Evolutionary conservation across 2,329 filamentous ascomycete genomes (phyloP).

Genomic region (Aphanoascus verrucosus): DNA sequence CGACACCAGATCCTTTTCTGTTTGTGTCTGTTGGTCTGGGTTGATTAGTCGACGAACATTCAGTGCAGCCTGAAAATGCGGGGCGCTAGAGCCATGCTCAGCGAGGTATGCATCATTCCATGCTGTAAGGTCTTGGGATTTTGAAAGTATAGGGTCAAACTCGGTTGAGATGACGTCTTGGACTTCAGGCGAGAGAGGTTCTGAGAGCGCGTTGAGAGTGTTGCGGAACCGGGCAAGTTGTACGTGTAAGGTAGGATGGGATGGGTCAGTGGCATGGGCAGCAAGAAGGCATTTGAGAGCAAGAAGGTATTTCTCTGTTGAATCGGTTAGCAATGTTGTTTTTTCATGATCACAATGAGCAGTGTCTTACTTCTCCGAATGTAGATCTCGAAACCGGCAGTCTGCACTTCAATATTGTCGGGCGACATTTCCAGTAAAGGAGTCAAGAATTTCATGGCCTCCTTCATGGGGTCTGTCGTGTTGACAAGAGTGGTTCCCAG

Average conservation of each 20-base stretch:
- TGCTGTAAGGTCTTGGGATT: slow-evolving; percentile 46
- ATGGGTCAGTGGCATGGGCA: slow-evolving; percentile 56
- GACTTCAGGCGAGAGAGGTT: slow-evolving; percentile 54
- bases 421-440: slow-evolving; percentile 76
- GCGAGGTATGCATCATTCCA: slow-evolving; percentile 57
- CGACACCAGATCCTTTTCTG: slow-evolving; percentile 53
- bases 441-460: slow-evolving; percentile 74
- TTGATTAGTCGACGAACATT: slow-evolving; percentile 50
- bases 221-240: slow-evolving; percentile 61
- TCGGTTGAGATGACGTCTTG: slow-evolving; percentile 58
- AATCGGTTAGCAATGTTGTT: not conserved
- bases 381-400: slow-evolving; percentile 82
- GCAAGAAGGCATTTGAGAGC: slow-evolving; percentile 77
- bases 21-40: slow-evolving; percentile 44
- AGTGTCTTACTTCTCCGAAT: slow-evolving; percentile 61
- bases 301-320: slow-evolving; percentile 69
- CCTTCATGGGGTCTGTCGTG: slow-evolving; percentile 70
- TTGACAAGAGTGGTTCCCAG: slow-evolving; percentile 67
- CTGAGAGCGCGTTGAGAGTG: slow-evolving; percentile 46
- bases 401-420: slow-evolving; percentile 69
- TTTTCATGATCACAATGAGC: not conserved
- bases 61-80: slow-evolving; percentile 54
- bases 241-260: slow-evolving; percentile 63
- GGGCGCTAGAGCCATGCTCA: slow-evolving; percentile 51
- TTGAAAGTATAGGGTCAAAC: slow-evolving; percentile 51